Evolutionary conservation across 139 green algal species (phyloP).

Genomic region (Penium margaritaceum): DNA sequence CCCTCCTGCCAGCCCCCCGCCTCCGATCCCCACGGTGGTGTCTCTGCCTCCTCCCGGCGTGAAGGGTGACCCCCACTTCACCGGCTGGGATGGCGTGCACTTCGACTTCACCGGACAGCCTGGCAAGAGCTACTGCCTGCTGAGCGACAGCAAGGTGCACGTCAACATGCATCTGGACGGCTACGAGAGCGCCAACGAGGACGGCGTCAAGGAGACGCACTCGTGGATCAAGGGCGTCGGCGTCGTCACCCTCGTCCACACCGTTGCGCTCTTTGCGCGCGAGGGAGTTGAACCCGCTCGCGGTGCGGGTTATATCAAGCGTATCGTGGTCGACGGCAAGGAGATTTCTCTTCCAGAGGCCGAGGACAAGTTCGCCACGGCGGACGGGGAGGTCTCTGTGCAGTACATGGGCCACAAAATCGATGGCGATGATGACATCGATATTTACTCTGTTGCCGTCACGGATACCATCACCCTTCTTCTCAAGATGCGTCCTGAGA

Average conservation of each 20-base stretch:
- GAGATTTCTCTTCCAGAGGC: constrained; percentile 23
- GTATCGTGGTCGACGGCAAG: constrained; percentile 27
- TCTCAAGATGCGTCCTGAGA: constrained; percentile 29
- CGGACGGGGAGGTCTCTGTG: constrained; percentile 14
- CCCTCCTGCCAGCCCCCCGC: not conserved
- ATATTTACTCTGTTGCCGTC: constrained; percentile 21
- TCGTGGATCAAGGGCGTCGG: constrained; percentile 37
- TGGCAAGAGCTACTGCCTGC: constrained; percentile 18
- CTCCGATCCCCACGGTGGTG: not conserved
- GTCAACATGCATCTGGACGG: constrained; percentile 23
- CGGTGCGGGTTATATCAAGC: constrained; percentile 26
- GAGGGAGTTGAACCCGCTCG: constrained; percentile 22
- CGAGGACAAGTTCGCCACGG: constrained; percentile 6
- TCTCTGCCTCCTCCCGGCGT: constrained; percentile 3
- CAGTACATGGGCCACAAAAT: not conserved
- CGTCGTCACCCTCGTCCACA: constrained; percentile 23
- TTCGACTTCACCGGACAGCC: constrained; percentile 37
- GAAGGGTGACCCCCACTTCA: constrained; percentile 19
- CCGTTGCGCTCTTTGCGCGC: constrained; percentile 31
- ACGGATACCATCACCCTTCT: not conserved
- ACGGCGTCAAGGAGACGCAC: constrained; percentile 34
- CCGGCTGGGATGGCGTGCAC: constrained; percentile 29
- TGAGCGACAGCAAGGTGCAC: constrained; percentile 6
- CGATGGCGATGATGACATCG: constrained; percentile 28
- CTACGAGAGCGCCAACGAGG: constrained; percentile 25